phyloP scores from a whole-genome alignment of 2,329 filamentous ascomycete species.

The Xylaria sp. region DNA sequence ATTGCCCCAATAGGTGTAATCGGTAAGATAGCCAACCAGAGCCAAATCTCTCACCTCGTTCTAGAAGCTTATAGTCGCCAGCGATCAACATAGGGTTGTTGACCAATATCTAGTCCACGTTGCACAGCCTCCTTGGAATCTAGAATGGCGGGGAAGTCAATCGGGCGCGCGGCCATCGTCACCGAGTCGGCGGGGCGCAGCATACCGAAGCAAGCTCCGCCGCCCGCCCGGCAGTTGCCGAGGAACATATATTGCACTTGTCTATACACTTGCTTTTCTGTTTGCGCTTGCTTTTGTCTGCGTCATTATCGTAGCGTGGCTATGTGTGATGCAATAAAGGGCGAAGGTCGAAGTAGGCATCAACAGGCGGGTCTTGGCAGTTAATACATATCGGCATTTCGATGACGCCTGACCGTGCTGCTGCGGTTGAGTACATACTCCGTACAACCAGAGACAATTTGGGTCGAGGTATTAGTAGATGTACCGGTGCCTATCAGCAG shows the following conservation, averaged over 20 bases:
- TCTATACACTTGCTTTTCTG: background rate
- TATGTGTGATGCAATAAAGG: conserved; percentile 9
- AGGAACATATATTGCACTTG: background rate
- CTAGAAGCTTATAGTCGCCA: background rate
- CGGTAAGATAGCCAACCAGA: background rate
- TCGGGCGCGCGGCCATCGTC: conserved; percentile 13
- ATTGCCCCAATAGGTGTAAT: background rate
- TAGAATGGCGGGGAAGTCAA: conserved; percentile 14
- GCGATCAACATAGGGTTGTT: background rate
- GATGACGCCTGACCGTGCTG: background rate
- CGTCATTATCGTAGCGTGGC: conserved; percentile 5
- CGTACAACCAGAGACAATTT: background rate
- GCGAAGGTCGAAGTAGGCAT: background rate
- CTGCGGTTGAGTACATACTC: background rate
- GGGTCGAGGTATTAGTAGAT: background rate
- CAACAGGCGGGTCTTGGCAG: background rate
- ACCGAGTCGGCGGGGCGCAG: conserved; percentile 33
- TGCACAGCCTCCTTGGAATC: conserved; percentile 31
- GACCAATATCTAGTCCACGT: background rate
- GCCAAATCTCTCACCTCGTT: conserved; percentile 2
- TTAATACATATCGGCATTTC: background rate
- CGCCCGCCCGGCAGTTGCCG: conserved; percentile 16
- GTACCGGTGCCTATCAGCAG: conserved; percentile 5
- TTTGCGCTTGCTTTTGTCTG: background rate
- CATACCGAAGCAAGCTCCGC: conserved; percentile 26